Conservation (phyloP, 2,329 filamentous ascomycete genomes). For the Xylogone sp. region DNA sequence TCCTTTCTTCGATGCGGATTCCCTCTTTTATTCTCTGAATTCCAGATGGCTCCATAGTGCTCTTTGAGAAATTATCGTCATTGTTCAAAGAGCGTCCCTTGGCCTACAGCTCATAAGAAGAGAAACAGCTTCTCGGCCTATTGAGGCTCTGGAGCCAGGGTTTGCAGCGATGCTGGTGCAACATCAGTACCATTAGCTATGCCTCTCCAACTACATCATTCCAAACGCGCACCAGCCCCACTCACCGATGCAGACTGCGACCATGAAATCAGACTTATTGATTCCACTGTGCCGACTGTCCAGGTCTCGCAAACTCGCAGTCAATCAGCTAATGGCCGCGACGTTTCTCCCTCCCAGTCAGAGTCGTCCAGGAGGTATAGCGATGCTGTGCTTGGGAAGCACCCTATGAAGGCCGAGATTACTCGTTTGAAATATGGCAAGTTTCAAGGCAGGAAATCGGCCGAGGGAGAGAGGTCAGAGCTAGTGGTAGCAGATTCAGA, state of each 20-base stretch:
- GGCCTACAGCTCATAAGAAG: not conserved
- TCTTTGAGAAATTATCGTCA: not conserved
- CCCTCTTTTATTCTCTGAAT: no score
- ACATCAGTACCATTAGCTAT: constrained; percentile 14
- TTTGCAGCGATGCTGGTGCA: constrained; percentile 12
- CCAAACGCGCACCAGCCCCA: constrained; percentile 45
- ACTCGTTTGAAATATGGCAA: constrained; percentile 23
- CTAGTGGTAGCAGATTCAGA: not conserved
- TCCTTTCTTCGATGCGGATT: no score
- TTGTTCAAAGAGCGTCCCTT: not conserved
- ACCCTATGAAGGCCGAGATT: constrained; percentile 21
- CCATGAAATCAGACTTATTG: constrained; percentile 68
- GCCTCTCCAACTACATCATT: constrained; percentile 21
- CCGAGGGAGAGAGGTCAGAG: not conserved
- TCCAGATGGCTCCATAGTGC: not conserved
- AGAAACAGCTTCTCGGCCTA: not conserved
- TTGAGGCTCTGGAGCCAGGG: not conserved
- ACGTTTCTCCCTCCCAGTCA: not conserved
- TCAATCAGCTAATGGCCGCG: constrained; percentile 8
- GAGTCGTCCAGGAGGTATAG: constrained; percentile 16
- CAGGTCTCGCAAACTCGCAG: constrained; percentile 10
- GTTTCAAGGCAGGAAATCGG: constrained; percentile 24
- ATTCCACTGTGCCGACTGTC: constrained; percentile 30
- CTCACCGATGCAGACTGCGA: constrained; percentile 61
- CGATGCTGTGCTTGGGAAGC: constrained; percentile 19